A percentile compares a stretch with the other conserved stretches of the same genome.
Evolutionary conservation across 164 flowering plant genomes (phyloP).

Genomic region (Aristolochia contorta): DNA sequence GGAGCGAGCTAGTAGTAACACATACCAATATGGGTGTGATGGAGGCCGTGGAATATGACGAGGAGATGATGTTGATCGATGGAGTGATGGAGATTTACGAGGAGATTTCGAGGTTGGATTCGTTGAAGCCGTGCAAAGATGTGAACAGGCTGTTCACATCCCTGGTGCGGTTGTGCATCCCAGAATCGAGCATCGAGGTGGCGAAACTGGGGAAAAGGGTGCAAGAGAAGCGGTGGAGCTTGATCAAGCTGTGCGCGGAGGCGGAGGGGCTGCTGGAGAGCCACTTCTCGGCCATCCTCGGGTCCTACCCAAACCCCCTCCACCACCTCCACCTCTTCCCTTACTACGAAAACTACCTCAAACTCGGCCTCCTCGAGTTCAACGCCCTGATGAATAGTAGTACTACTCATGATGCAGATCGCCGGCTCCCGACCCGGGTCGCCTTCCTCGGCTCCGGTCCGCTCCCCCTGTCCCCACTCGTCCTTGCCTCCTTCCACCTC

Average conservation of each 20-base stretch:
- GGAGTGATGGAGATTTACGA: slow-evolving; percentile 51
- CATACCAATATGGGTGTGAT: too few species aligned
- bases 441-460: slow-evolving; percentile 97
- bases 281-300: slow-evolving; percentile 64
- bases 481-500: slow-evolving; percentile 62
- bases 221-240: slow-evolving; percentile 50
- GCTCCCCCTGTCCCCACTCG: slow-evolving; percentile 80
- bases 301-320: slow-evolving; percentile 47
- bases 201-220: slow-evolving; percentile 34
- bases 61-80: slow-evolving; percentile 37
- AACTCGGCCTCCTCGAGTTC: slow-evolving; percentile 59
- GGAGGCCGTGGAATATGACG: too few species aligned
- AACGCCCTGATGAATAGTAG: slow-evolving; percentile 35
- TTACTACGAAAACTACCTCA: slow-evolving; percentile 70
- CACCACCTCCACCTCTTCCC: slow-evolving; percentile 65
- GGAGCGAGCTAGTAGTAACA: too few species aligned
- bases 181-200: slow-evolving; percentile 63
- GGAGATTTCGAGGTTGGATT: slow-evolving; percentile 56
- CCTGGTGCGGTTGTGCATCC: slow-evolving; percentile 71
- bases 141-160: slow-evolving; percentile 81
- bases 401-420: too few species aligned
- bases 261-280: slow-evolving; percentile 74
- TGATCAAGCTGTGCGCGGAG: slow-evolving; percentile 69
- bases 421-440: slow-evolving; percentile 24
- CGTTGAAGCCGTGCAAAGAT: slow-evolving; percentile 72